Conservation (phyloP, 1,284 basidiomycete species). For the Cutaneotrichosporon sp. region DNA sequence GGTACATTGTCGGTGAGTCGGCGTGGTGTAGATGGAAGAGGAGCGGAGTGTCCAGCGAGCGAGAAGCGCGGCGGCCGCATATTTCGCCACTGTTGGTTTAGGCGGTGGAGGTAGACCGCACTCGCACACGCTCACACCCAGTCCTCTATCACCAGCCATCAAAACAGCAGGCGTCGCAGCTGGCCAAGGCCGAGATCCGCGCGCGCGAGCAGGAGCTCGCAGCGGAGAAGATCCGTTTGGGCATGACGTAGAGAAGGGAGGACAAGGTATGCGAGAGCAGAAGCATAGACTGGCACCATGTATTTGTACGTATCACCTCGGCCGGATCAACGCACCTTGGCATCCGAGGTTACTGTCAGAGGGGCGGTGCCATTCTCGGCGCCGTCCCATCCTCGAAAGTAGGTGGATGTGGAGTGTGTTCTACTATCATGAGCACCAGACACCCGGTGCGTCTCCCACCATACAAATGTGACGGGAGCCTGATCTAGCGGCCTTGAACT, state of each 20-base stretch:
- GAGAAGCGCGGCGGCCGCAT: neutral
- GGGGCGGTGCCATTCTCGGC: too few relatives aligned
- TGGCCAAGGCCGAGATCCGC: conserved; percentile 85
- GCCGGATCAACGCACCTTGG: neutral
- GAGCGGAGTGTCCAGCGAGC: neutral
- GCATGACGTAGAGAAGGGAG: conserved; percentile 27
- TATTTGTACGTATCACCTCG: neutral
- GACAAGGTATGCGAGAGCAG: neutral
- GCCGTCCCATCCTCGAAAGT: too few relatives aligned
- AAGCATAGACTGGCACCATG: conserved; percentile 2
- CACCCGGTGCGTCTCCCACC: too few relatives aligned
- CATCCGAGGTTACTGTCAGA: too few relatives aligned
- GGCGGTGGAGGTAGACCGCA: too few relatives aligned
- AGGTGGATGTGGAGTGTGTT: too few relatives aligned
- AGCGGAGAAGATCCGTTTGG: conserved; percentile 73
- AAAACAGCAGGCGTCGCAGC: conserved; percentile 82
- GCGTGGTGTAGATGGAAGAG: neutral
- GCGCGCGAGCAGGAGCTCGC: conserved; percentile 87
- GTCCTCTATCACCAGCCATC: conserved; percentile 97
- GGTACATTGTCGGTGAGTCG: conserved; percentile 77
- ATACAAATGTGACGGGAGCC: too few relatives aligned
- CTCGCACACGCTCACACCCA: conserved; percentile 31
- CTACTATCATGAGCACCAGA: too few relatives aligned
- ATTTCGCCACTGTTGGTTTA: too few relatives aligned
- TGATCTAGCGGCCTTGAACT: too few relatives aligned